Evolutionary conservation across 495 filamentous ascomycete species (phyloP).

Genomic region (Podospora comata): DNA sequence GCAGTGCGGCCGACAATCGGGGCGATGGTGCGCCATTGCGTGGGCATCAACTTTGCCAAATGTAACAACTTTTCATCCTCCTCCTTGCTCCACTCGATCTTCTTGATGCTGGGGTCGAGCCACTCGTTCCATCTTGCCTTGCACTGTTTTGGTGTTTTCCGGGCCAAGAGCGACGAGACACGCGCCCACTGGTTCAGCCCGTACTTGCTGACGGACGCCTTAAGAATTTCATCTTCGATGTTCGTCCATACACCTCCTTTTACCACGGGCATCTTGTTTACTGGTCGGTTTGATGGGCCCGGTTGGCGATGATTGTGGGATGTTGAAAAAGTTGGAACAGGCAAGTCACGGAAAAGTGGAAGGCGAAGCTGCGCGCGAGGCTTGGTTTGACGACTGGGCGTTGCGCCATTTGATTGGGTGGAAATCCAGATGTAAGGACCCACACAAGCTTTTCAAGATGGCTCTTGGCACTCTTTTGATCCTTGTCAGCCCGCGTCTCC

Average conservation of each 20-base stretch:
- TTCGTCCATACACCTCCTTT: slow-evolving; percentile 94
- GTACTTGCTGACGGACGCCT: slow-evolving; percentile 93
- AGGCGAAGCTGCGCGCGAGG: not conserved
- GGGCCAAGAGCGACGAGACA: slow-evolving; percentile 92
- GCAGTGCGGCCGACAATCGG: slow-evolving; percentile 95
- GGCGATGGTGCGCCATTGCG: slow-evolving; percentile 97
- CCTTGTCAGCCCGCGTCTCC: slow-evolving; percentile 9
- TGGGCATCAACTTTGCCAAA: slow-evolving; percentile 96
- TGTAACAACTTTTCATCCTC: slow-evolving; percentile 97
- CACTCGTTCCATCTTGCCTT: slow-evolving; percentile 98
- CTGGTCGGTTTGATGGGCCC: slow-evolving; percentile 9
- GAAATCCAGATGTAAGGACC: not conserved
- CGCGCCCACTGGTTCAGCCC: slow-evolving; percentile 99
- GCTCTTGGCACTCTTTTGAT: not conserved
- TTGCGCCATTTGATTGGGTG: slow-evolving; percentile 3
- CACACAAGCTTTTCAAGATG: slow-evolving; percentile 2
- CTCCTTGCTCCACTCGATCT: slow-evolving; percentile 98
- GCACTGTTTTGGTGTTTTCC: slow-evolving; percentile 98
- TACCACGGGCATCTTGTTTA: slow-evolving; percentile 80
- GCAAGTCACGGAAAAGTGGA: too few relatives aligned
- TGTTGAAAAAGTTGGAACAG: not conserved
- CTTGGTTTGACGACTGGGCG: not conserved
- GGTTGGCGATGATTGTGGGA: slow-evolving; percentile 1
- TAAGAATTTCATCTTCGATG: slow-evolving; percentile 89
- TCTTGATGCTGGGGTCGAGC: slow-evolving; percentile 95